phyloP scores from a whole-genome alignment of 768 basidiomycete species.

The Pulveroboletus sp. region DNA sequence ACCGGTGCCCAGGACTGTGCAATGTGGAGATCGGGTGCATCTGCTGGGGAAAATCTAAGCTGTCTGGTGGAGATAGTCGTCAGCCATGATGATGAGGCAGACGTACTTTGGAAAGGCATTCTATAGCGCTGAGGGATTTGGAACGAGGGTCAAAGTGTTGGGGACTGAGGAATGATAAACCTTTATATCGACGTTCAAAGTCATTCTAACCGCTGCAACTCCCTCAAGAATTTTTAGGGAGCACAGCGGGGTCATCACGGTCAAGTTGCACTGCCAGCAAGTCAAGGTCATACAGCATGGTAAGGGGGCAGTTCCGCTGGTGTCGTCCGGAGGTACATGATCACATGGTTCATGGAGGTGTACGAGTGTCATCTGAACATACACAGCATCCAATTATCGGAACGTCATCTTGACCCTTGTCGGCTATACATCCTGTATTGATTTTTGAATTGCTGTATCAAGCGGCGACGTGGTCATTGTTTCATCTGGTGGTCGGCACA shows the following conservation, averaged over 20 bases:
- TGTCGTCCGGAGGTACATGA: too few species aligned
- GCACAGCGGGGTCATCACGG: too few species aligned
- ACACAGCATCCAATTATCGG: background rate
- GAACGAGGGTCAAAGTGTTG: background rate
- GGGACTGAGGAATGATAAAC: background rate
- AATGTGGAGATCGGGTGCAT: background rate
- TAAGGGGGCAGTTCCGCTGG: too few species aligned
- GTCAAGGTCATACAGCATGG: conserved; percentile 2
- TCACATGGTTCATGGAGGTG: too few species aligned
- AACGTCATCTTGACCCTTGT: background rate
- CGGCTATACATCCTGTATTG: background rate
- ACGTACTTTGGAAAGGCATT: background rate
- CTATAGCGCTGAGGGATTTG: background rate
- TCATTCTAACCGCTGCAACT: too few species aligned
- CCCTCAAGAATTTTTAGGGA: too few species aligned
- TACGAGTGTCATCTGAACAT: background rate
- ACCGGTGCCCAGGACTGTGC: background rate
- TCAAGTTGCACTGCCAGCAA: background rate
- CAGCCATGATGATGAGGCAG: background rate
- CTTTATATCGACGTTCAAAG: background rate
- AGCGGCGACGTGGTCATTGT: too few species aligned
- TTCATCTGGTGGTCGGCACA: background rate
- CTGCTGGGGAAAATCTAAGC: too few species aligned
- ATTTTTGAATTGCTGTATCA: background rate
- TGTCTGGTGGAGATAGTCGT: background rate